Conservation (phyloP, 2,329 filamentous ascomycete genomes). For the Phyllosticta paracitricarpa region DNA sequence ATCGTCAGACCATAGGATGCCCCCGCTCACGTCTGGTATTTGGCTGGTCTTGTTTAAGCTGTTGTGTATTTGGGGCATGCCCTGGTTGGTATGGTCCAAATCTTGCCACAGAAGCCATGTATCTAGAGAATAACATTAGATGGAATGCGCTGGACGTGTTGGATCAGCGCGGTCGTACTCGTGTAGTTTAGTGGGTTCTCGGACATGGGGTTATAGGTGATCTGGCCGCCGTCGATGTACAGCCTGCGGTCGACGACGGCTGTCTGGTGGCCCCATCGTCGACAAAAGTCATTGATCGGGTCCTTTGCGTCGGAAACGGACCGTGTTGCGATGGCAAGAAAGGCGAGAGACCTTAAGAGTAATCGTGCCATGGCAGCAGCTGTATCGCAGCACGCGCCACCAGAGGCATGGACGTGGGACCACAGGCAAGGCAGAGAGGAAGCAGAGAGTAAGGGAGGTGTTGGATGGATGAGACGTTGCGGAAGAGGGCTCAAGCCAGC, state of each 20-base stretch:
- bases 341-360: conserved; percentile 19
- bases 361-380: conserved; percentile 23
- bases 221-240: conserved; percentile 52
- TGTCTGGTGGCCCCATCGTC: conserved; percentile 47
- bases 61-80: conserved; percentile 44
- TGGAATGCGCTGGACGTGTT: neutral
- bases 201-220: conserved; percentile 45
- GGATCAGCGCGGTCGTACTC: conserved; percentile 33
- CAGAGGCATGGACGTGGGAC: conserved; percentile 15
- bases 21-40: conserved; percentile 42
- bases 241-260: conserved; percentile 49
- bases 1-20: conserved; percentile 49
- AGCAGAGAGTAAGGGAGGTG: neutral
- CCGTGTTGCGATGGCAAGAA: conserved; percentile 18
- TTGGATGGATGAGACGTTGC: neutral
- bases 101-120: conserved; percentile 49
- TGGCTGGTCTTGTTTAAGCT: conserved; percentile 50
- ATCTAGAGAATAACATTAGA: conserved; percentile 30
- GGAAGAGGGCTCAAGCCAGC: neutral
- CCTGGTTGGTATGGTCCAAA: conserved; percentile 33
- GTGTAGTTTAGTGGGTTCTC: conserved; percentile 44
- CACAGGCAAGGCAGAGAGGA: conserved; percentile 2
- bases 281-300: conserved; percentile 43
- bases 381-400: conserved; percentile 15
- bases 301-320: conserved; percentile 29